These are phyloP conservation scores for Penicillium nucicola DNA, from an alignment of 495 filamentous ascomycete genomes.

Conservation along the genomic window DNA sequence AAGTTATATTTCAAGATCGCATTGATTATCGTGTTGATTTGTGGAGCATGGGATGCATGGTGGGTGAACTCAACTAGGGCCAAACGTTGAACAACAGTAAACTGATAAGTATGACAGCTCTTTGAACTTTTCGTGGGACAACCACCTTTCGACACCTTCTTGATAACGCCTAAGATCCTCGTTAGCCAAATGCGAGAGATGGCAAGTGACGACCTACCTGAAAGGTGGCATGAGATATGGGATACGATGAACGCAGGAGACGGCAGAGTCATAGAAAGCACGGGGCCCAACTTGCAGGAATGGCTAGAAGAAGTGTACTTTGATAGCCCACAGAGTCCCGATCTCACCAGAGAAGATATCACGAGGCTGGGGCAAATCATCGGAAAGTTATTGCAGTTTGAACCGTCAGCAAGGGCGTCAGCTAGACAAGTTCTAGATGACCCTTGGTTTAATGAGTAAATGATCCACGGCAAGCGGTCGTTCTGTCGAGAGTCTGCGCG, in stretches of 20 bases:
- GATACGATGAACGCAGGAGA: slow-evolving; percentile 18
- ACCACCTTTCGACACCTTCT: slow-evolving; percentile 34
- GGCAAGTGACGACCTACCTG: slow-evolving; percentile 28
- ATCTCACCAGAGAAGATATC: slow-evolving; percentile 29
- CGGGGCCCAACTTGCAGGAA: slow-evolving; percentile 26
- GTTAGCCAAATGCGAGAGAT: slow-evolving; percentile 33
- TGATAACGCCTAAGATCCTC: slow-evolving; percentile 29
- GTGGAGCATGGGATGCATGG: slow-evolving; percentile 43
- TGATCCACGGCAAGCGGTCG: too few relatives aligned
- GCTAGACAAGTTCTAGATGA: slow-evolving; percentile 29
- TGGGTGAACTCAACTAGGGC: slow-evolving; percentile 17
- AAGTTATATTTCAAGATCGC: slow-evolving; percentile 37
- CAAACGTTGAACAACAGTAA: background rate
- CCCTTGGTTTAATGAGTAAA: slow-evolving; percentile 29
- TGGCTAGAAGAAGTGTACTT: slow-evolving; percentile 39
- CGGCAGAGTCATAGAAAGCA: slow-evolving; percentile 8
- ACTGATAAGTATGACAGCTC: slow-evolving; percentile 19
- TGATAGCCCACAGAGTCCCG: slow-evolving; percentile 18
- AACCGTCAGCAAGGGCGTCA: slow-evolving; percentile 32
- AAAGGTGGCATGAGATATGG: slow-evolving; percentile 28
- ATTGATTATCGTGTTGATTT: slow-evolving; percentile 43
- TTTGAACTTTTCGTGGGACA: slow-evolving; percentile 38
- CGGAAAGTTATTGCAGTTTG: slow-evolving; percentile 29
- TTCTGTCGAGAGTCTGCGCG: too few relatives aligned
- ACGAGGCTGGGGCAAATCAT: slow-evolving; percentile 28